These are phyloP conservation scores for Flammula alnicola DNA, from an alignment of 1,284 basidiomycete genomes.

Conservation along the genomic window DNA sequence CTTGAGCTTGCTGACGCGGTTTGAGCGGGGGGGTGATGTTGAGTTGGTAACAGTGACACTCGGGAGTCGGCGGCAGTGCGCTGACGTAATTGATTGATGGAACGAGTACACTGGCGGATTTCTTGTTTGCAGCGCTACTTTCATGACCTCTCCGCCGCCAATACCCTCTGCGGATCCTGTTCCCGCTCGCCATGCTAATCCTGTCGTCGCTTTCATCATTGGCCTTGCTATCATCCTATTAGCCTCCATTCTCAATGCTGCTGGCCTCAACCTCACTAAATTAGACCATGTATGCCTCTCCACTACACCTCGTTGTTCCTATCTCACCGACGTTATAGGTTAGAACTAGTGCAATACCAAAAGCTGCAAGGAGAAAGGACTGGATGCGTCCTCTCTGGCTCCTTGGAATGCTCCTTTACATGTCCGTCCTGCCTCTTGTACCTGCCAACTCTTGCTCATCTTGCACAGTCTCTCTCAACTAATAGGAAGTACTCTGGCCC, in stretches of 20 bases:
- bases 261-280: constrained; percentile 84
- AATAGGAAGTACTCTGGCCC: constrained; percentile 83
- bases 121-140: neutral
- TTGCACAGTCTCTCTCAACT: constrained; percentile 73
- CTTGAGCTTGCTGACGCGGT: too few species aligned
- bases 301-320: constrained; percentile 2
- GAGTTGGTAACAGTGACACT: too few species aligned
- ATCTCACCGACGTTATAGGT: constrained; percentile 47
- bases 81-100: constrained; percentile 10
- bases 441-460: constrained; percentile 4
- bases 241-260: constrained; percentile 83
- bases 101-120: neutral
- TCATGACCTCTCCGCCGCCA: constrained; percentile 17
- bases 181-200: constrained; percentile 41
- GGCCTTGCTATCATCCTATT: constrained; percentile 79
- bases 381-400: constrained; percentile 84
- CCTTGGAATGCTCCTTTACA: constrained; percentile 81
- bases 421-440: constrained; percentile 46
- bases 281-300: constrained; percentile 69
- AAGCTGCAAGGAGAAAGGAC: constrained; percentile 66
- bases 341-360: constrained; percentile 72
- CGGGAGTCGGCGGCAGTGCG: neutral
- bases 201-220: constrained; percentile 79
- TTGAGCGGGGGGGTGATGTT: too few species aligned
- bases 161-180: constrained; percentile 10